These are phyloP conservation scores for Geranium incanum DNA, from an alignment of 441 rosid species.

Conservation along the genomic window DNA sequence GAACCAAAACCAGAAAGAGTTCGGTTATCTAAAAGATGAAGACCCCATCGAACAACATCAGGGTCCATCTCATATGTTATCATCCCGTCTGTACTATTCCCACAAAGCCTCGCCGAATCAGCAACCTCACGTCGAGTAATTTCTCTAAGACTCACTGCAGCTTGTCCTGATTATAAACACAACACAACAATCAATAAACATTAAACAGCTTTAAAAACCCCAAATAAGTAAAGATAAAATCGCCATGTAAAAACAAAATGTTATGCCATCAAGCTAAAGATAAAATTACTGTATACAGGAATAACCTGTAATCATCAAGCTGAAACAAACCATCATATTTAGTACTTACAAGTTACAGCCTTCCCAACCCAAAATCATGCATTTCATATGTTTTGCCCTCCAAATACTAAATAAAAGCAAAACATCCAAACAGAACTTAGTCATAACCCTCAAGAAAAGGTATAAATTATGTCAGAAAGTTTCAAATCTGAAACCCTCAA, in stretches of 20 bases:
- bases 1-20: constrained; percentile 47
- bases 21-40: constrained; percentile 53
- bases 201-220: too few species aligned
- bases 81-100: constrained; percentile 29
- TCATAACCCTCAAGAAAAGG: too few species aligned
- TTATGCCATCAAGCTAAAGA: too few species aligned
- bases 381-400: too few species aligned
- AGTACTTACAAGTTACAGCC: too few species aligned
- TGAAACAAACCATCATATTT: too few species aligned
- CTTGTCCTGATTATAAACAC: background rate
- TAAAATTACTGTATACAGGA: background rate
- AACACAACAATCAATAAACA: background rate
- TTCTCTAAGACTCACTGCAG: background rate
- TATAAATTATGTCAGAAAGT: background rate
- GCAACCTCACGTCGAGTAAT: background rate
- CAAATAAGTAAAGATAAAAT: too few species aligned
- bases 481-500: background rate
- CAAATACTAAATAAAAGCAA: too few species aligned
- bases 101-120: background rate
- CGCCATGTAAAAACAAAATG: background rate
- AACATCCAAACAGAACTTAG: too few species aligned
- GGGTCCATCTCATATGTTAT: constrained; percentile 44
- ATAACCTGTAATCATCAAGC: too few species aligned
- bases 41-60: constrained; percentile 81
- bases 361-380: too few species aligned